Evolutionary conservation across 2,329 filamentous ascomycete genomes (phyloP).

Genomic region (Helicocarpus griseus): DNA sequence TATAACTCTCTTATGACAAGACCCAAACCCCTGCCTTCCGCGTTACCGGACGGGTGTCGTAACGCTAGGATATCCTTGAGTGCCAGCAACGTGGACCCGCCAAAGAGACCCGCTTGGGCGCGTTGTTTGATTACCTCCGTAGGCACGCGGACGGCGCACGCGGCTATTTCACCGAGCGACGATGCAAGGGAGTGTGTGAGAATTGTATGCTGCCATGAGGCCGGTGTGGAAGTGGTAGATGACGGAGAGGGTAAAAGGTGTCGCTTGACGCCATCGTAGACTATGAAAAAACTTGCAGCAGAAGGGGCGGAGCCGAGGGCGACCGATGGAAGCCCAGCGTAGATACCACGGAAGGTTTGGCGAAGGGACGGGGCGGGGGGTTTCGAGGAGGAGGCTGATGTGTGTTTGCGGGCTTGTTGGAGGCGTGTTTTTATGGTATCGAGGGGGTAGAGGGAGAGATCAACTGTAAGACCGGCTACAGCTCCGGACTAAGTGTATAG

Average conservation of each 20-base stretch:
- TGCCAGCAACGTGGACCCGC: constrained; percentile 57
- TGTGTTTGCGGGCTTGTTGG: constrained; percentile 56
- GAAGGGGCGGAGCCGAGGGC: constrained; percentile 86
- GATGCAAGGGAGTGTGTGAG: constrained; percentile 75
- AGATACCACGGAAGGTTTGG: constrained; percentile 85
- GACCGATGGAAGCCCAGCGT: constrained; percentile 82
- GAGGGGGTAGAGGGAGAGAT: constrained; percentile 93
- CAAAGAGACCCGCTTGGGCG: constrained; percentile 77
- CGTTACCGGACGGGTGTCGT: constrained; percentile 24
- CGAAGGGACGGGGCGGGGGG: constrained; percentile 51
- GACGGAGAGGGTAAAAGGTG: constrained; percentile 32
- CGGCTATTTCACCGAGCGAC: constrained; percentile 77
- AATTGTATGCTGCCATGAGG: constrained; percentile 26
- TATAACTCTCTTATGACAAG: constrained; percentile 77
- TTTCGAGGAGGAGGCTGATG: constrained; percentile 16
- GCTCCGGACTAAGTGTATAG: constrained; percentile 57
- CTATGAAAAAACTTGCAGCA: constrained; percentile 94
- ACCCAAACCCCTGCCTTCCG: constrained; percentile 27
- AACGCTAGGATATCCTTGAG: constrained; percentile 59
- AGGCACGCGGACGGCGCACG: constrained; percentile 83
- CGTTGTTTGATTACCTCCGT: constrained; percentile 97
- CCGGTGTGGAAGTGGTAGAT: constrained; percentile 19
- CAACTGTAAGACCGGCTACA: constrained; percentile 87
- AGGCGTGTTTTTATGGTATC: constrained; percentile 98
- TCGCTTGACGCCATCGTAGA: constrained; percentile 69